phyloP scores from a whole-genome alignment of 73 alveolate species.

The Paramecium sexaurelia region DNA sequence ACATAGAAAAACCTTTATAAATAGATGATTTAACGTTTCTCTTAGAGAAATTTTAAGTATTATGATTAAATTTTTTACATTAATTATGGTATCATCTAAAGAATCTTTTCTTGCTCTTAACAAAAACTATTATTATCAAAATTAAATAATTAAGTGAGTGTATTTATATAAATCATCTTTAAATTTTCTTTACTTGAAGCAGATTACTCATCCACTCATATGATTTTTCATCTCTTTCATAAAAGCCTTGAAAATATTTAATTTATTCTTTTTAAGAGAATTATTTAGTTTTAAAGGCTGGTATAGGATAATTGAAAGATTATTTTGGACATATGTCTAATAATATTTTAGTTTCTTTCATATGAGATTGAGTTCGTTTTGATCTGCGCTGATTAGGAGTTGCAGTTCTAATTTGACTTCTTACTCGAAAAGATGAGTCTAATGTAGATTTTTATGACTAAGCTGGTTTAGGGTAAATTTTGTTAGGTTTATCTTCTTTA shows the following conservation, averaged over 20 bases:
- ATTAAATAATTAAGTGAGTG: background rate
- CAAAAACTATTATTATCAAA: background rate
- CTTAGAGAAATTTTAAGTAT: background rate
- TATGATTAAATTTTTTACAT: background rate
- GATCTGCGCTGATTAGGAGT: background rate
- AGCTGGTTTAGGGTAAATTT: background rate
- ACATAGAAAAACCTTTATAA: slow-evolving; percentile 15
- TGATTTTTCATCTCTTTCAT: background rate
- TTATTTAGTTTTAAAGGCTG: slow-evolving; percentile 11
- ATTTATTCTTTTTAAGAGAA: slow-evolving; percentile 41
- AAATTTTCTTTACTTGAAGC: background rate
- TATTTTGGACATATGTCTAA: background rate
- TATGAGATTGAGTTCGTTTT: slow-evolving; percentile 12
- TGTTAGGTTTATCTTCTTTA: background rate
- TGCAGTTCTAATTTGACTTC: background rate
- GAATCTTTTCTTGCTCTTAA: background rate
- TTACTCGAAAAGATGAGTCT: background rate
- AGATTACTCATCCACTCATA: slow-evolving; percentile 16
- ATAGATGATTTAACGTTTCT: background rate
- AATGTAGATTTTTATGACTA: background rate
- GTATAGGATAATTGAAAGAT: background rate
- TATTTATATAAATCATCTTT: background rate
- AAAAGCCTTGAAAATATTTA: slow-evolving; percentile 35
- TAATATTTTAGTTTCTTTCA: slow-evolving; percentile 1
- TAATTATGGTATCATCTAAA: background rate